Base-by-base conservation (phyloP, 176 grass and related monocot genomes). In the Luzula sylvatica region DNA sequence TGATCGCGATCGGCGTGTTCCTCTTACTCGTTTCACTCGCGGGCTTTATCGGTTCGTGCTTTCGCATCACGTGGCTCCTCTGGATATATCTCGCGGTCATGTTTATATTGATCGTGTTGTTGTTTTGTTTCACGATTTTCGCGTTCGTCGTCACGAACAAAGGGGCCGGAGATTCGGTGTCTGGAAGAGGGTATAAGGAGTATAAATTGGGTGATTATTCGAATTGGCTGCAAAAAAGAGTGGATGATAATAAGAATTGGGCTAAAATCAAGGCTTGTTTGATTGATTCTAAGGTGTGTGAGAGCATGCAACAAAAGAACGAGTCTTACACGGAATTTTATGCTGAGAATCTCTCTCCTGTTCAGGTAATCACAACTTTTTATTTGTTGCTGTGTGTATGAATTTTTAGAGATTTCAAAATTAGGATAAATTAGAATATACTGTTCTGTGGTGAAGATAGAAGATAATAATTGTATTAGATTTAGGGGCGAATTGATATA, bases 21-120 rank as follows among this genome's bases (percentile, higher is more conserved):
- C 77, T 96, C 49, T 38, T 96, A 20, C 23, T 71, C 2, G 81
- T 96, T 42, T 96, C 90, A 25, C 3, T 96, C 3, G 84, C 80
- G 1, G 90, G 90, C 0, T 64, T 96, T 2, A 9, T 96, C 77
- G 90, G 90, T 11, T 70, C 90, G 0, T 96, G 90, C 77, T 96
- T 76, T 68, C 77, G 84, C 20, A 71, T 79, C 6, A 78, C 84
- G 0, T 83, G 77, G 66, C 90, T 96, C 14, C 84, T 96, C 53
- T 96, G 84, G 90, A 38, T 79, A 43, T 96, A 96, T 77, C 90
- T 96, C 21, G 35, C 78, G 41, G 77, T 82, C 48, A 96, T 96
- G 90, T 96, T 89, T 66, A 2, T 82, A 54, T 66, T 96, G 63
- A 96, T 96, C 67, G 21, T 96, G 63, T 38, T 79, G 7, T 50